phyloP scores from a whole-genome alignment of 1,139 yeast species.

The Blastobotrys niveus region DNA sequence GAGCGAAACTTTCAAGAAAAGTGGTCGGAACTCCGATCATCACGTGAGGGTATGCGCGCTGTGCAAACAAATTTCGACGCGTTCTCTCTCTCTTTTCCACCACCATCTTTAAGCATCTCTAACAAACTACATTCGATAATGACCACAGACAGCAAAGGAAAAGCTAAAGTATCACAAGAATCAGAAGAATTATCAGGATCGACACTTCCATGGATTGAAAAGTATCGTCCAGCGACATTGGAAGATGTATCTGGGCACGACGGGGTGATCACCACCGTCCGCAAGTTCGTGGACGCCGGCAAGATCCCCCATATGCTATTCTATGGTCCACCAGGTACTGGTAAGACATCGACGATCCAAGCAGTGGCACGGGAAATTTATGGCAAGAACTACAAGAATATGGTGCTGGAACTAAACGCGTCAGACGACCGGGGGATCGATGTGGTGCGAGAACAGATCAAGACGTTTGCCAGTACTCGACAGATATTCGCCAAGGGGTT shows the following conservation, averaged over 20 bases:
- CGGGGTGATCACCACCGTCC: slow-evolving; percentile 74
- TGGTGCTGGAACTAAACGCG: slow-evolving; percentile 88
- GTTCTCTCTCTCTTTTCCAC: too few species aligned
- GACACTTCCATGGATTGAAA: slow-evolving; percentile 73
- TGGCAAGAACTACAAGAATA: slow-evolving; percentile 74
- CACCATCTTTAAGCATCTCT: too few species aligned
- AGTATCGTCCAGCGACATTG: slow-evolving; percentile 79
- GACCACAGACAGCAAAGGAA: too few species aligned
- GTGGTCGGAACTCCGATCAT: too few species aligned
- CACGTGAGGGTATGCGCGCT: too few species aligned
- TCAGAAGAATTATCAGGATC: too few species aligned
- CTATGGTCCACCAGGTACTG: slow-evolving; percentile 98
- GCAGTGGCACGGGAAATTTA: slow-evolving; percentile 91
- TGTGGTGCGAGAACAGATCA: slow-evolving; percentile 78
- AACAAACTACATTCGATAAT: too few species aligned
- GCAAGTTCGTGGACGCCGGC: slow-evolving; percentile 77
- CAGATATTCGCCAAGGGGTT: slow-evolving; percentile 80
- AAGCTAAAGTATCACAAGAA: too few species aligned
- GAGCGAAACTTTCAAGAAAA: too few species aligned
- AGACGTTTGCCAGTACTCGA: slow-evolving; percentile 80
- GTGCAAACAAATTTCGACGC: too few species aligned
- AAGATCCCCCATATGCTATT: slow-evolving; percentile 73
- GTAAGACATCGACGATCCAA: slow-evolving; percentile 88
- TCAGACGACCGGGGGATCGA: slow-evolving; percentile 85
- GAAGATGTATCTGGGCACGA: slow-evolving; percentile 90